These are phyloP conservation scores for Phytophthora ohioensis DNA, from an alignment of 352 stramenopile genomes.

Conservation along the genomic window DNA sequence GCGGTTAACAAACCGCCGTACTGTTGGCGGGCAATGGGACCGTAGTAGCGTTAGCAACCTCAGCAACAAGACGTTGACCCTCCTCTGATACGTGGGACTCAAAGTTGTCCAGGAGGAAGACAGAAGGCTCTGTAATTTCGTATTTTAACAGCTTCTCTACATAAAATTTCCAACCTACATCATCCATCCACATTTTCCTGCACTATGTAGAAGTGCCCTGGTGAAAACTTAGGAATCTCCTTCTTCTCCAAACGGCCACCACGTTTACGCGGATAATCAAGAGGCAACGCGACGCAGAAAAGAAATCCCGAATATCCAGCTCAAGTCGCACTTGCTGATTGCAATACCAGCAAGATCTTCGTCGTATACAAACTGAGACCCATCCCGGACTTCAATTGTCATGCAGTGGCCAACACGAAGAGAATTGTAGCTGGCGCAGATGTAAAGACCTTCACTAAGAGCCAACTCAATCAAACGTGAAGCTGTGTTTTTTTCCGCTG, in stretches of 20 bases:
- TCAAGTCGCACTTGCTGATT: too few relatives aligned
- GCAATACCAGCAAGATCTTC: too few relatives aligned
- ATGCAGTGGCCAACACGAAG: too few relatives aligned
- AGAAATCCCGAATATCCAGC: too few relatives aligned
- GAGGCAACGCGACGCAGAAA: not conserved
- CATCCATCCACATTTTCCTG: conserved; percentile 18
- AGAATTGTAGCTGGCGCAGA: too few relatives aligned
- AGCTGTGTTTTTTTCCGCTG: too few relatives aligned
- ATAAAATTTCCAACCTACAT: not conserved
- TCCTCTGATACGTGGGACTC: conserved; percentile 10
- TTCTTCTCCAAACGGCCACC: not conserved
- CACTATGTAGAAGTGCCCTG: not conserved
- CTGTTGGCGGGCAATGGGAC: conserved; percentile 17
- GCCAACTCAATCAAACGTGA: too few relatives aligned
- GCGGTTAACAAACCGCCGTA: conserved; percentile 21
- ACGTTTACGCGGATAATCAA: conserved; percentile 1
- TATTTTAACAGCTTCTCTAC: conserved; percentile 6
- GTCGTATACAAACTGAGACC: too few relatives aligned
- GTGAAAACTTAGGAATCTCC: not conserved
- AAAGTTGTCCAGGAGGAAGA: conserved; percentile 16
- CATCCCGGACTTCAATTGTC: too few relatives aligned
- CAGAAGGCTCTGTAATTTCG: conserved; percentile 8
- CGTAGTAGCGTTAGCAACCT: conserved; percentile 2
- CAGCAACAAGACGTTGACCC: not conserved
- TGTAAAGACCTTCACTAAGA: too few relatives aligned